A percentile compares a stretch with the other conserved stretches of the same genome.
phyloP scores from a whole-genome alignment of 345 rosid genomes.

The Acer yangbiense region DNA sequence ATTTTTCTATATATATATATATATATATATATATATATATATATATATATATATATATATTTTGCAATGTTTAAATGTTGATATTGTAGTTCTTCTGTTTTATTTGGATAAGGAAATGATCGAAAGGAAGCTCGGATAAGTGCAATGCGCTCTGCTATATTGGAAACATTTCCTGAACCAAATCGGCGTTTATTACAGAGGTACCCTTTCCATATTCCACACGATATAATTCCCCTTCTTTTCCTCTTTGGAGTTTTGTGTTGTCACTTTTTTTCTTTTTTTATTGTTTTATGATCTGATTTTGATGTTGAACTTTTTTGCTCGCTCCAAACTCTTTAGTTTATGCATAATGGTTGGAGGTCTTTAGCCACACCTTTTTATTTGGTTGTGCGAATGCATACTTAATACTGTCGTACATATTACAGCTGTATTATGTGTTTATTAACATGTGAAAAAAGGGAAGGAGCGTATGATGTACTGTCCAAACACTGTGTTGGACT shows the following conservation, averaged over 20 bases:
- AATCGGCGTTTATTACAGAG: conserved; percentile 90
- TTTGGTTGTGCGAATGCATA: background rate
- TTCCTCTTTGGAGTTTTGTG: background rate
- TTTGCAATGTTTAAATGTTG: conserved; percentile 9
- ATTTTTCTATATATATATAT: background rate
- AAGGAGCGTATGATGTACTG: background rate
- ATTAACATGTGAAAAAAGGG: background rate
- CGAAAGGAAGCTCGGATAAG: conserved; percentile 76
- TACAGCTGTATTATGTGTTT: background rate
- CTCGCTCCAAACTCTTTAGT: background rate
- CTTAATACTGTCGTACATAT: background rate
- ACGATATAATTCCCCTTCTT: background rate
- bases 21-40: too few species aligned
- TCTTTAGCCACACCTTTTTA: background rate
- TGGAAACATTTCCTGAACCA: conserved; percentile 98
- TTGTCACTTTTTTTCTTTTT: background rate
- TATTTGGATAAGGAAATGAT: conserved; percentile 70
- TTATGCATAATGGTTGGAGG: background rate
- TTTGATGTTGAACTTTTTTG: background rate
- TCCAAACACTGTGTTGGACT: too few species aligned
- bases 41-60: too few species aligned
- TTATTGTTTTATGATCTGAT: background rate
- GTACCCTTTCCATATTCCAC: conserved; percentile 32
- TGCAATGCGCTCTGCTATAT: conserved; percentile 85
- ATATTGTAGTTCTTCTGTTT: conserved; percentile 19